Base-by-base conservation (phyloP, 805 yeast species). In the Candida silvicultrix region DNA sequence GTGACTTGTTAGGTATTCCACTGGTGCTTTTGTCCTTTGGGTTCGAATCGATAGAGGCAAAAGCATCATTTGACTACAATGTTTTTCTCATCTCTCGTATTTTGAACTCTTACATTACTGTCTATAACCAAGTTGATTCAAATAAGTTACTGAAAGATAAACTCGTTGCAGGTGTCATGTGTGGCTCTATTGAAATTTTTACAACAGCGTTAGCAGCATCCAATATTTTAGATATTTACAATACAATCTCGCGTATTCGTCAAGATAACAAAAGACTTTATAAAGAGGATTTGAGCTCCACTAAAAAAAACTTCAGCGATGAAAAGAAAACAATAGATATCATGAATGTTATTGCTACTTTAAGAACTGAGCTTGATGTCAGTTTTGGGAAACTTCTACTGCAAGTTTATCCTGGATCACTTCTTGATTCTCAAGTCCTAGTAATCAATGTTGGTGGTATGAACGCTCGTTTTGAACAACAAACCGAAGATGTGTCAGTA, bases 191-290 rank as follows among this genome's bases (percentile, higher is more conserved):
- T 15, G 78, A 78, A 47, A 57, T 87, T 2, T 88, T 77, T 56
- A 69, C 85, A 49, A 90, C 98, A 0, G 89, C 96, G 0, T 71
- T 94, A 57, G 83, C 95, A 0, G 94, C 94, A 0, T 83, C 96
- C 0, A 89, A 85, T 56, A 69, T 88, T 28, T 72, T 83, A 51
- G 97, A 90, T 62, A 82, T 94, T 40, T 76, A 78, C 56, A 81
- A 81, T 45, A 81, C 94, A 2, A 66, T 87, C 18, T 63, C 75
- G 43, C 71, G 96, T 54, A 81, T 89, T 69, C 71, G 80, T 35
- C 85, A 83, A 53, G 96, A 88, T 51, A 83, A 80, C 52, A 74
- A 73, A 50, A 70, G 77, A 2, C 84, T 94, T 0, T 89, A 89
- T 59, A 77, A 74, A 40, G 95, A 89, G 51, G 88, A 86, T 4